These are phyloP conservation scores for Quercus alba DNA, from an alignment of 306 rosid genomes.

Conservation along the genomic window DNA sequence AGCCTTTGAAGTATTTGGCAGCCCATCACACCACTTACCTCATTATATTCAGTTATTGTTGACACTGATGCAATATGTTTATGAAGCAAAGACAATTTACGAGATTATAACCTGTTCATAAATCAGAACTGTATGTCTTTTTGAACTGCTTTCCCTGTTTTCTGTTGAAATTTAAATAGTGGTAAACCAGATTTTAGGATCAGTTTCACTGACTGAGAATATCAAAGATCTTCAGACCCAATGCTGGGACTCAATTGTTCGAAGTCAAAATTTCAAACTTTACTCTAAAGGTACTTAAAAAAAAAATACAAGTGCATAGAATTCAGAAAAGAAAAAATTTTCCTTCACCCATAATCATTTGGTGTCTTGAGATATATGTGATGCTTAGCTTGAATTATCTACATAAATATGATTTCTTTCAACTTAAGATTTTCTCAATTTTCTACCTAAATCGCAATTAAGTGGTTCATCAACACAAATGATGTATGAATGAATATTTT, in stretches of 20 bases:
- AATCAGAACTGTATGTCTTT: neutral
- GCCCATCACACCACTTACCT: neutral
- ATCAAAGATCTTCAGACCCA: neutral
- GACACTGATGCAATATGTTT: neutral
- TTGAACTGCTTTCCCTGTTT: neutral
- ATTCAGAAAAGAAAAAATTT: neutral
- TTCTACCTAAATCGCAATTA: neutral
- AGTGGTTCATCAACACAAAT: constrained; percentile 3
- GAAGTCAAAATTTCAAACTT: neutral
- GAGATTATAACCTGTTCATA: neutral
- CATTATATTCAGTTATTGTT: neutral
- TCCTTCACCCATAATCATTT: neutral
- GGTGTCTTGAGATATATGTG: neutral
- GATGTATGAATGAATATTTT: neutral
- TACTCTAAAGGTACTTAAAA: neutral
- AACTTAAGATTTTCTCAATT: neutral
- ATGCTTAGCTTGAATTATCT: neutral
- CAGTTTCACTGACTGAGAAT: neutral
- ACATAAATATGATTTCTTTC: neutral
- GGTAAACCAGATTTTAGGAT: neutral
- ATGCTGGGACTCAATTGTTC: neutral
- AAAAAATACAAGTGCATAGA: neutral
- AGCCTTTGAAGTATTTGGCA: neutral
- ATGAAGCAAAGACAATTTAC: too few species aligned
- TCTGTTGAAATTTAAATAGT: neutral